phyloP scores from a whole-genome alignment of 306 rosid genomes.

The Ceratonia siliqua region DNA sequence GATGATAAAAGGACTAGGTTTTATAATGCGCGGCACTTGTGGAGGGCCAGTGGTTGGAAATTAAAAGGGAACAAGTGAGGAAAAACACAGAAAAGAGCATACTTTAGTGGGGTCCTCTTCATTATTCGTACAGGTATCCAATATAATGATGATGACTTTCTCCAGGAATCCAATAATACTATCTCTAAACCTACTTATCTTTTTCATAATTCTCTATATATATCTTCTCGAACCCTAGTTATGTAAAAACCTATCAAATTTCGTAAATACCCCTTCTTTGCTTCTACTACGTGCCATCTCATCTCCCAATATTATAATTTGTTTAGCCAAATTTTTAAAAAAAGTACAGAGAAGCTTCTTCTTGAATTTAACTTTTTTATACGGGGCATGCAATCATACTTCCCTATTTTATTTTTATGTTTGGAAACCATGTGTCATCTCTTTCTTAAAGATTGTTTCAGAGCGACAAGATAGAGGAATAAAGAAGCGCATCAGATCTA shows the following conservation, averaged over 20 bases:
- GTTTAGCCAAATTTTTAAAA: too few species aligned
- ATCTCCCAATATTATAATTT: too few species aligned
- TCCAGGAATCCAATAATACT: slow-evolving; percentile 29
- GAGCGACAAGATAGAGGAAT: slow-evolving; percentile 15
- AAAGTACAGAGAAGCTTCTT: slow-evolving; percentile 57
- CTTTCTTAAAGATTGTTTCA: slow-evolving; percentile 30
- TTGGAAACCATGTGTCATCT: slow-evolving; percentile 39
- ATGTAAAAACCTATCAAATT: not conserved
- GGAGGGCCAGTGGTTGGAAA: slow-evolving; percentile 22
- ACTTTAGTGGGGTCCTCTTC: slow-evolving; percentile 34
- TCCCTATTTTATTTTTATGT: not conserved
- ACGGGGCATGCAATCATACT: slow-evolving; percentile 19
- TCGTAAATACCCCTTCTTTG: not conserved
- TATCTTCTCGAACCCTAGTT: not conserved
- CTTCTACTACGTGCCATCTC: too few species aligned
- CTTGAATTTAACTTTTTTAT: slow-evolving; percentile 22
- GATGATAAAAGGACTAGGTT: slow-evolving; percentile 4
- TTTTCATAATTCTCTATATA: not conserved
- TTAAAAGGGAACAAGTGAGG: slow-evolving; percentile 14
- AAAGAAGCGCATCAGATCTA: slow-evolving; percentile 27
- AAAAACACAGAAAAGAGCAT: slow-evolving; percentile 25
- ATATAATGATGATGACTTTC: slow-evolving; percentile 18
- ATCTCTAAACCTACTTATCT: not conserved
- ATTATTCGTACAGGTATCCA: slow-evolving; percentile 25
- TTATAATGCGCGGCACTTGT: slow-evolving; percentile 32